Base-by-base conservation (phyloP, 306 rosid genomes). In the Ziziphus jujuba region DNA sequence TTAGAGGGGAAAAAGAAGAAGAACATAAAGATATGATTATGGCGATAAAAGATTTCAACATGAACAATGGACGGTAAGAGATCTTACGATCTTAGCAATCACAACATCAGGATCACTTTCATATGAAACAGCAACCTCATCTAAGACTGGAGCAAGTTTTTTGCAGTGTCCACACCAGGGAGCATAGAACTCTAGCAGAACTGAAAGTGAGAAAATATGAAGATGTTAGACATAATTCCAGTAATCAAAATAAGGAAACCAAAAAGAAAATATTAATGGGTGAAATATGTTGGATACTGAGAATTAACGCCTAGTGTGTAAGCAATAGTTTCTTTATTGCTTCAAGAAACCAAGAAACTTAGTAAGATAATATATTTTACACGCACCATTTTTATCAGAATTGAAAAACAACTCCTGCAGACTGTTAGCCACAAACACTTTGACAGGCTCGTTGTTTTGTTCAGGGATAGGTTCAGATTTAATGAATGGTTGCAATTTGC, bases 121-220 rank as follows among this genome's bases (percentile, higher is more conserved):
- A 49, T 66, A 88, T 28, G 89, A 85, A 69, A 82, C 59, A 56
- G 95, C 97, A 72, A 95, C 87, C 85, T 95, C 99, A 11, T 95
- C 99, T 77, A 87, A 77, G 25, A 87, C 91, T 54, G 99, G 99
- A 65, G 97, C 96, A 71, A 95, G 79, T 57, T 82, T 70, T 67
- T 95, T 95, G 91, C 99, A 95, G 57, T 90, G 97, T 38, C 96
- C 92, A 40, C 99, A 95, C 97, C 97, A 88, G 11, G 99, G 99
- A 66, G 99, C 93, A 78, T 95, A 95, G 56, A 95, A 90, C 79
- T 90, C 99, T 0, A 95, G 55, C 65, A 95, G 76, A 73, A 95
- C 97, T 95, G 96, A 78, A 7, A 34, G 61, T 51, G 38, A 64
- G n/a, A 33, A 51, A 61, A 23, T 54, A 55, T 67, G 63, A 69